phyloP scores from a whole-genome alignment of 257 asterid genomes.

The Salvia miltiorrhiza region DNA sequence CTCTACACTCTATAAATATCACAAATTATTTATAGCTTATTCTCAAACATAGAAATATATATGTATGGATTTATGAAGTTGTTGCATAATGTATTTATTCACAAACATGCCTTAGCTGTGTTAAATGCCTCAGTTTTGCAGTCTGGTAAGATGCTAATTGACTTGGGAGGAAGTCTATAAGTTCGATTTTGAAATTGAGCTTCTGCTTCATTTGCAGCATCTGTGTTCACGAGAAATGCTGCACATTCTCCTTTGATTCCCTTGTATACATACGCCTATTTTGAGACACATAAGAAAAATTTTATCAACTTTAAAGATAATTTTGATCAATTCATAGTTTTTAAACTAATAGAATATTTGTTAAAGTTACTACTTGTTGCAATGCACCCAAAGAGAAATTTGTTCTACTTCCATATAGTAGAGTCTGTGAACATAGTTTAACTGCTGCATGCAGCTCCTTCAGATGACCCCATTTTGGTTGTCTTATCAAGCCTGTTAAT shows the following conservation, averaged over 20 bases:
- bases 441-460: conserved; percentile 66
- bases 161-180: conserved; percentile 50
- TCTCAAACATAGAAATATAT: no score
- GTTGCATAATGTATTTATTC: no score
- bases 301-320: no score
- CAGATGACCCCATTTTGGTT: conserved; percentile 88
- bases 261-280: conserved; percentile 57
- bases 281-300: no score
- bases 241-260: conserved; percentile 55
- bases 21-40: no score
- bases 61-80: no score
- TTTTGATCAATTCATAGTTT: no score
- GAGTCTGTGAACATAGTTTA: conserved; percentile 44
- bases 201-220: conserved; percentile 10
- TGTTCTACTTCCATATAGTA: conserved; percentile 49
- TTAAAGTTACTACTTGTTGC: conserved; percentile 88
- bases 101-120: conserved; percentile 90
- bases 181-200: conserved; percentile 46
- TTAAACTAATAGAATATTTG: no score
- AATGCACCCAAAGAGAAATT: conserved; percentile 42
- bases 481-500: conserved; percentile 61
- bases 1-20: no score
- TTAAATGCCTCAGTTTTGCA: conserved; percentile 67
- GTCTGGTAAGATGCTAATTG: conserved; percentile 87
- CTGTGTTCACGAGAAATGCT: conserved; percentile 74